These are phyloP conservation scores for Oehlia diaphana DNA, from an alignment of 192 early-diverging fungal genomes.

Conservation along the genomic window DNA sequence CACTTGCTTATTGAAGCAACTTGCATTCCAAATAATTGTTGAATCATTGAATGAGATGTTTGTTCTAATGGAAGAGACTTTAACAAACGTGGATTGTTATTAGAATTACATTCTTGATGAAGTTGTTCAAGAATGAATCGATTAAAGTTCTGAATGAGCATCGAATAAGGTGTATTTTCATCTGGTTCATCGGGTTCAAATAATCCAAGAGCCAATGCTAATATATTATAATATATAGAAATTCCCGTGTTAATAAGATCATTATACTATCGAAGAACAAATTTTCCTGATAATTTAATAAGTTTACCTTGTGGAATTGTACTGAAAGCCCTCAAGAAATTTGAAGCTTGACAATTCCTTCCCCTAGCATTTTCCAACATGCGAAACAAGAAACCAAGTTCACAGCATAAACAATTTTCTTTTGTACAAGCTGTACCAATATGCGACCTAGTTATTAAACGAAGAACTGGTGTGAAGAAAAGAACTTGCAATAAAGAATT, in stretches of 20 bases:
- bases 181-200: slow-evolving; percentile 82
- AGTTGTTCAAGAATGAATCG: slow-evolving; percentile 94
- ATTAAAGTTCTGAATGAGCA: slow-evolving; percentile 83
- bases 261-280: background rate
- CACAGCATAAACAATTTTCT: slow-evolving; percentile 85
- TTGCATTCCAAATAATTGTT: slow-evolving; percentile 70
- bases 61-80: slow-evolving; percentile 29
- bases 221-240: slow-evolving; percentile 25
- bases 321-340: slow-evolving; percentile 83
- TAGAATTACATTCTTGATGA: slow-evolving; percentile 65
- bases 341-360: slow-evolving; percentile 92
- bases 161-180: slow-evolving; percentile 57
- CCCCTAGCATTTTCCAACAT: slow-evolving; percentile 91
- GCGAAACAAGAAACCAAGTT: slow-evolving; percentile 89
- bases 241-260: background rate
- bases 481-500: slow-evolving; percentile 90
- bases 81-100: slow-evolving; percentile 36
- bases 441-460: slow-evolving; percentile 74
- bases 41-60: slow-evolving; percentile 52
- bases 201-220: slow-evolving; percentile 76
- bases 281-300: background rate
- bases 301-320: slow-evolving; percentile 77
- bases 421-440: slow-evolving; percentile 64
- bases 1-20: slow-evolving; percentile 62
- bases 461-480: slow-evolving; percentile 66